Conservation (phyloP, 2,329 filamentous ascomycete species). For the Dactylellina haptotyla region DNA sequence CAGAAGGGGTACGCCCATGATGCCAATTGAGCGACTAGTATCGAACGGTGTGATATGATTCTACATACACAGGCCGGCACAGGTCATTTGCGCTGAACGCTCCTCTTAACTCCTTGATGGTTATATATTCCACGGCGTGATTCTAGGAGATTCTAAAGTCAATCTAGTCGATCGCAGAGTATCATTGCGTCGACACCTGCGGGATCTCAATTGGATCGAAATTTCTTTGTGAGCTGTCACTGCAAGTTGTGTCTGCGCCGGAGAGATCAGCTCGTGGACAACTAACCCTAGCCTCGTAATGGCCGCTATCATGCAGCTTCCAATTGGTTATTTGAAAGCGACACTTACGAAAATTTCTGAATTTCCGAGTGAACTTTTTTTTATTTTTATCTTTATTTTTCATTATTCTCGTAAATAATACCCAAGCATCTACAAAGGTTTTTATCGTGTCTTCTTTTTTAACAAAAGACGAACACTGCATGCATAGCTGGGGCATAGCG, state of each 20-base stretch:
- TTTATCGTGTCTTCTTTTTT: too few relatives aligned
- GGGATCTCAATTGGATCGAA: background rate
- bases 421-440: too few relatives aligned
- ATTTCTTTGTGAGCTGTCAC: constrained; percentile 3
- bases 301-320: too few relatives aligned
- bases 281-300: background rate
- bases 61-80: background rate
- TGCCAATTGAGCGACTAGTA: background rate
- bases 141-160: background rate
- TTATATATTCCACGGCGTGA: too few relatives aligned
- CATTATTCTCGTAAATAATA: too few relatives aligned
- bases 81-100: background rate
- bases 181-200: background rate
- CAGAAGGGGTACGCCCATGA: background rate
- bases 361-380: too few relatives aligned
- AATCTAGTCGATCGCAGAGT: background rate
- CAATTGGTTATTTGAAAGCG: too few relatives aligned
- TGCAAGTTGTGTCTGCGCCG: background rate
- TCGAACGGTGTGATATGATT: background rate
- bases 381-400: too few relatives aligned
- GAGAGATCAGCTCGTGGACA: constrained; percentile 1
- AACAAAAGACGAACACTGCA: background rate
- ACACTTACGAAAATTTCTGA: too few relatives aligned
- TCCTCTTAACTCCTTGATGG: background rate
- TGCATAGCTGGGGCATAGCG: background rate